These are phyloP conservation scores for Coemansia sp. DNA, from an alignment of 192 early-diverging fungal genomes.

Conservation along the genomic window DNA sequence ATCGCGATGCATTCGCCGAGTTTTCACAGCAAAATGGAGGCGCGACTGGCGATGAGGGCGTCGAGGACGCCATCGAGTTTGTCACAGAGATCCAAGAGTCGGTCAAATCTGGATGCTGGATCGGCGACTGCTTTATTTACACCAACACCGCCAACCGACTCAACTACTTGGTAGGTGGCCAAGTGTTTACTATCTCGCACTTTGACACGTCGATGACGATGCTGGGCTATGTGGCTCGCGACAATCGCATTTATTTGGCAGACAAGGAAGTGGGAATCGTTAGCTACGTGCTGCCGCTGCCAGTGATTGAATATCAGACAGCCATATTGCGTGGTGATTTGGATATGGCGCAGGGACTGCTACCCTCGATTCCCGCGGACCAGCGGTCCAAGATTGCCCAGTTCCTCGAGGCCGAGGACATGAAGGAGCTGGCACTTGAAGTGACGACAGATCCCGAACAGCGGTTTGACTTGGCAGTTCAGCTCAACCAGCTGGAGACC, in stretches of 20 bases:
- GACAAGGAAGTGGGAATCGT: slow-evolving; percentile 93
- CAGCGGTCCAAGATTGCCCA: slow-evolving; percentile 91
- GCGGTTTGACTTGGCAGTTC: slow-evolving; percentile 92
- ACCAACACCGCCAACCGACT: slow-evolving; percentile 87
- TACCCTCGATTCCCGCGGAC: slow-evolving; percentile 84
- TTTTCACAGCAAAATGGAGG: slow-evolving; percentile 71
- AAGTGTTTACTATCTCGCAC: slow-evolving; percentile 93
- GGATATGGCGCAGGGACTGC: slow-evolving; percentile 72
- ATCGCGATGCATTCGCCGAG: slow-evolving; percentile 79
- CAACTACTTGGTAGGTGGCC: slow-evolving; percentile 94
- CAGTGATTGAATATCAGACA: slow-evolving; percentile 98
- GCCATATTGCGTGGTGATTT: slow-evolving; percentile 94
- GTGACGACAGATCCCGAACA: slow-evolving; percentile 97
- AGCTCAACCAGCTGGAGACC: slow-evolving; percentile 78
- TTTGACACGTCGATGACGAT: slow-evolving; percentile 92
- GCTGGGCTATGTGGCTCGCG: slow-evolving; percentile 89
- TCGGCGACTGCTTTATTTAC: slow-evolving; percentile 99
- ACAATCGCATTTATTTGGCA: slow-evolving; percentile 91
- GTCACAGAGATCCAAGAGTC: slow-evolving; percentile 87
- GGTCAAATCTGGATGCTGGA: slow-evolving; percentile 94
- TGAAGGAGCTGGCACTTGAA: slow-evolving; percentile 89
- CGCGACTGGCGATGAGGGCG: slow-evolving; percentile 83
- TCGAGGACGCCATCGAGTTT: slow-evolving; percentile 96
- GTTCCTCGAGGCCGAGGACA: slow-evolving; percentile 92
- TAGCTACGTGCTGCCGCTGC: slow-evolving; percentile 88